Evolutionary conservation across 2,329 filamentous ascomycete genomes (phyloP).

Genomic region (Chalara sp.): DNA sequence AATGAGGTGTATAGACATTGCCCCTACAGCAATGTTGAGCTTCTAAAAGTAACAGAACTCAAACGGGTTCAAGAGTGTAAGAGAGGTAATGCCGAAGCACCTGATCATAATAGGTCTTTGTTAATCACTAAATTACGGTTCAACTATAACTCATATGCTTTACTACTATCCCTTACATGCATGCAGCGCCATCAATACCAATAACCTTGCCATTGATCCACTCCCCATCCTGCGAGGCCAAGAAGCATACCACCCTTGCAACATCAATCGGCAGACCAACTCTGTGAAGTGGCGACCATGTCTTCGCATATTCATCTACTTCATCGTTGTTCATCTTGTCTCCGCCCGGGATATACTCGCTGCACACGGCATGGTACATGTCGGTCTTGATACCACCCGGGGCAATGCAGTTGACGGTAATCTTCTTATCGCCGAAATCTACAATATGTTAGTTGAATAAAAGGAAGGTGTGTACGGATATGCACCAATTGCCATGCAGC

Average conservation of each 20-base stretch:
- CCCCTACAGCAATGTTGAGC: too few relatives aligned
- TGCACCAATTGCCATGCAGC: slow-evolving; percentile 63
- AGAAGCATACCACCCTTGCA: slow-evolving; percentile 56
- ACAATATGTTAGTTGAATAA: slow-evolving; percentile 39
- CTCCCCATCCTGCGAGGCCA: slow-evolving; percentile 51
- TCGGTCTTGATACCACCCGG: slow-evolving; percentile 61
- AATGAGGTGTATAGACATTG: too few relatives aligned
- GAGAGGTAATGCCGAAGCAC: too few relatives aligned
- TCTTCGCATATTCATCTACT: slow-evolving; percentile 55
- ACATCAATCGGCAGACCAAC: slow-evolving; percentile 63
- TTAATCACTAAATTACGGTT: too few relatives aligned
- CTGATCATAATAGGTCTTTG: too few relatives aligned
- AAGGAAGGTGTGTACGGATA: background rate
- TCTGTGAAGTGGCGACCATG: slow-evolving; percentile 57
- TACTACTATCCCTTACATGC: slow-evolving; percentile 11
- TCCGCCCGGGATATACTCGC: slow-evolving; percentile 54
- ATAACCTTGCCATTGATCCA: slow-evolving; percentile 19
- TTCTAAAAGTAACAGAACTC: too few relatives aligned
- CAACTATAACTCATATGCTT: too few relatives aligned
- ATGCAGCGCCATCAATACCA: slow-evolving; percentile 17
- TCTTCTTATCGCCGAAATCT: slow-evolving; percentile 52
- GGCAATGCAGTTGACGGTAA: slow-evolving; percentile 63
- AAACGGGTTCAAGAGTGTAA: too few relatives aligned
- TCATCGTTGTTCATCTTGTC: slow-evolving; percentile 48
- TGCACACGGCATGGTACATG: slow-evolving; percentile 63